Evolutionary conservation across 1,139 yeast species (phyloP), one percentile per base, ranked within the genome.

Genomic region (Hansenula lynferdii): DNA sequence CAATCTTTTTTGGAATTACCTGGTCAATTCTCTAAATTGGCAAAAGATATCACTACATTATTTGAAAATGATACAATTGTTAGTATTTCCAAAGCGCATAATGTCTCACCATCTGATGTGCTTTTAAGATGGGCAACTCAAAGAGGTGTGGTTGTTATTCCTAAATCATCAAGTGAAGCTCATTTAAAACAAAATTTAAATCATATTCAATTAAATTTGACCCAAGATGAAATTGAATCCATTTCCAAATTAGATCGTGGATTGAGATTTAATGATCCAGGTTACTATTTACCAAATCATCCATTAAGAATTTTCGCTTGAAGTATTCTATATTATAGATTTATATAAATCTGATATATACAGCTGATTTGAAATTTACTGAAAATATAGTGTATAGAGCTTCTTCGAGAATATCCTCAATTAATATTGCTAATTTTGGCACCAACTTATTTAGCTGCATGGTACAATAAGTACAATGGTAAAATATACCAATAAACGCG

Each of bases 201-300:
- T 16, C 72, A 79, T 49, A 73, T 74, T 50, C 72, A 71, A 43
- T 69, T 78, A 44, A 68, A 75, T 37, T 69, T 79, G 56, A 51
- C 76, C 22, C 60, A 72, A 16, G 72, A 62, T 9, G 89, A 83
- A 42, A 48, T 83, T 33, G 64, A 64, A 12, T 60, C 62, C 14
- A 79, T 83, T 79, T 62, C 72, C 21, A 62, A 61, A 35, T 72
- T 87, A 58, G 85, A 89, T 62, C 69, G 70, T 48, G 73, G 75
- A 52, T 70, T 86, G 52, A 77, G 96, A 66, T 87, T 87, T 69
- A 87, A 87, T 64, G 86, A 87, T 60, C 95, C 96, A 48, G 78
- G 80, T 75, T 76, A 69, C 51, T 84, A 92, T 90, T 38, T 43
- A 29, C 35, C 35, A 33, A 19, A 33, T n/a, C 35, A 33, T 19